Evolutionary conservation across 2,329 filamentous ascomycete species (phyloP), one percentile per base, ranked within the genome.

Genomic region (Orbilia ellipsospora): DNA sequence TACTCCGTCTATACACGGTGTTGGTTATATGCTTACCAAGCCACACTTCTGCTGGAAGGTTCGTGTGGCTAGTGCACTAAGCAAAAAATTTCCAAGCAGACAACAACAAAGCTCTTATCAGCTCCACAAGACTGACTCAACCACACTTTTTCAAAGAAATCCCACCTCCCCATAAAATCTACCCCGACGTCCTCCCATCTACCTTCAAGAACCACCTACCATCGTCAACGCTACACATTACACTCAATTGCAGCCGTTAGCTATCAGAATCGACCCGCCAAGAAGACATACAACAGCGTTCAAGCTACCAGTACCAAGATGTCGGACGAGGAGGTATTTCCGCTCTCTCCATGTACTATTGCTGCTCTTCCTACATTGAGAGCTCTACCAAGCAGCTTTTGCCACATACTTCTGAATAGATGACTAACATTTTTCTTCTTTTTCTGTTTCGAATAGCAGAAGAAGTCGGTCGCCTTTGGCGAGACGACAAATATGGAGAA

Each of bases 61-160:
- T 63, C 60, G 31, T 63, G 54, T 60, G 64, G 64, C 54, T 63
- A 12, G 45, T 73, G 69, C 69, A 50, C 72, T 69, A 68, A 64
- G 54, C 54, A 73, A 69, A 75, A 75, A 75, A 75, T 69, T 75
- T 75, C 61, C 54, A 36, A 26, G 59, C 67, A 60, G 15, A 48
- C 63, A 56, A 65, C 64, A 75, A 68, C 63, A 68, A 75, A 75
- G 64, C 57, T 67, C 72, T 75, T 75, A 75, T 75, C 72, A 69
- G 70, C 70, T 36, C 31, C 31, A 36, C 5, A 67, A 57, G 44
- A 69, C 50, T 75, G 72, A 75, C 72, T 75, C 72, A 75, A 75
- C 64, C 57, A 28, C 65, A 20, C 40, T 28, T 18, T 56, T 48
- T 51, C 66, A 63, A 61, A 54, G 50, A 62, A 36, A 48, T 28